Evolutionary conservation across 192 early-diverging fungal genomes (phyloP).

Genomic region (Lunasporangiospora selenospora): DNA sequence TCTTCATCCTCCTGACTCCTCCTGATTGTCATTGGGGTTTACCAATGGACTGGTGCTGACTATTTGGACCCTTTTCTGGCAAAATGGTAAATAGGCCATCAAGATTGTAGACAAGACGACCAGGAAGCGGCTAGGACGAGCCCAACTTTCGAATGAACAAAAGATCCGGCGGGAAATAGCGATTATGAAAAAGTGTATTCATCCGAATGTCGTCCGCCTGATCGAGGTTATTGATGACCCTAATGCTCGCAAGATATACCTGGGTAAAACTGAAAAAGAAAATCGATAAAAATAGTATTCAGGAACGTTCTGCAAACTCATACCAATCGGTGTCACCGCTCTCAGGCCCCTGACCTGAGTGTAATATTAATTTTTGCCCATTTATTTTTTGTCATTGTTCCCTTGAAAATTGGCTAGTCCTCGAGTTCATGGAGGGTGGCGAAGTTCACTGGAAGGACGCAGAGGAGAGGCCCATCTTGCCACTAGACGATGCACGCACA

Average conservation of each 20-base stretch:
- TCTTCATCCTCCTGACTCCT: not conserved
- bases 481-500: slow-evolving; percentile 65
- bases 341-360: not conserved
- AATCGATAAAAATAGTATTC: not conserved
- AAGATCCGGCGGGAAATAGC: slow-evolving; percentile 96
- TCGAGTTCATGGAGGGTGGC: slow-evolving; percentile 93
- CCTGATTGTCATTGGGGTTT: no score
- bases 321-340: not conserved
- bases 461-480: slow-evolving; percentile 67
- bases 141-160: slow-evolving; percentile 63
- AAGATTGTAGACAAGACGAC: slow-evolving; percentile 55
- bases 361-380: not conserved
- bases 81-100: slow-evolving; percentile 41
- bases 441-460: slow-evolving; percentile 89
- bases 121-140: slow-evolving; percentile 44
- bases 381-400: no score
- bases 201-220: slow-evolving; percentile 90
- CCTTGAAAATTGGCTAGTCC: slow-evolving; percentile 44
- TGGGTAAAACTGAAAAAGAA: slow-evolving; percentile 58
- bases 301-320: not conserved
- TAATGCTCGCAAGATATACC: slow-evolving; percentile 87
- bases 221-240: slow-evolving; percentile 97
- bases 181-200: slow-evolving; percentile 94
- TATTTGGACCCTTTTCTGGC: no score
- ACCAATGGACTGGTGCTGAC: no score